Percentiles rank a stretch among this genome's conserved stretches.
Evolutionary conservation across 2,329 filamentous ascomycete species (phyloP).

Genomic region (Diaporthe sp.): DNA sequence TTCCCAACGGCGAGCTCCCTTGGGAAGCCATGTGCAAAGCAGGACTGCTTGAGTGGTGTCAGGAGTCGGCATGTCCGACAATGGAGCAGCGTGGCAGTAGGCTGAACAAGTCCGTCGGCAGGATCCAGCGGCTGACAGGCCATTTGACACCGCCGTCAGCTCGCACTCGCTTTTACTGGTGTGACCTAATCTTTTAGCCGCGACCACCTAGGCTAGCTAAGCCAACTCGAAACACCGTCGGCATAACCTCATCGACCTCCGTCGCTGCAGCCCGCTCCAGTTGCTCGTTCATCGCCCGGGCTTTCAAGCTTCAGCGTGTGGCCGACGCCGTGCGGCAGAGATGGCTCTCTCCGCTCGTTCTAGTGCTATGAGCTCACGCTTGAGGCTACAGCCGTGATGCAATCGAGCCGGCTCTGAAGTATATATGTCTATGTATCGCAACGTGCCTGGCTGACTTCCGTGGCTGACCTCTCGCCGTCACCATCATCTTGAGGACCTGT

Average conservation of each 20-base stretch:
- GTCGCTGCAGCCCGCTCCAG: not conserved
- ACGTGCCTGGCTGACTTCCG: not conserved
- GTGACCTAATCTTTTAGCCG: not conserved
- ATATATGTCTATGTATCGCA: not conserved
- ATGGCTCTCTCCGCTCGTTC: not conserved
- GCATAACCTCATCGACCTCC: slow-evolving; percentile 3
- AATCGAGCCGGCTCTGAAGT: not conserved
- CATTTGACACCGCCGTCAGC: not conserved
- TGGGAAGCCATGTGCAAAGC: not conserved
- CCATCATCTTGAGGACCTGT: not conserved
- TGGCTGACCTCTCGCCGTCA: slow-evolving; percentile 18
- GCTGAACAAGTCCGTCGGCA: not conserved
- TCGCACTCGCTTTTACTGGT: slow-evolving; percentile 13
- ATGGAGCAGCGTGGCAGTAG: not conserved
- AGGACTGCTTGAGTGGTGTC: not conserved
- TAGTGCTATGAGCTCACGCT: not conserved
- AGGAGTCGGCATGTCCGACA: not conserved
- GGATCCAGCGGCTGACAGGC: slow-evolving; percentile 1
- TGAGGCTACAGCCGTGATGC: not conserved
- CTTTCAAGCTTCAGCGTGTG: not conserved
- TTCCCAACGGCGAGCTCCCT: not conserved
- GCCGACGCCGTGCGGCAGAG: slow-evolving; percentile 19
- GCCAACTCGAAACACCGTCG: not conserved
- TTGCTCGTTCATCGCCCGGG: not conserved
- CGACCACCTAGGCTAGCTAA: not conserved